Base-by-base conservation (phyloP, 1,139 yeast genomes). In the Lipomyces yarrowii region DNA sequence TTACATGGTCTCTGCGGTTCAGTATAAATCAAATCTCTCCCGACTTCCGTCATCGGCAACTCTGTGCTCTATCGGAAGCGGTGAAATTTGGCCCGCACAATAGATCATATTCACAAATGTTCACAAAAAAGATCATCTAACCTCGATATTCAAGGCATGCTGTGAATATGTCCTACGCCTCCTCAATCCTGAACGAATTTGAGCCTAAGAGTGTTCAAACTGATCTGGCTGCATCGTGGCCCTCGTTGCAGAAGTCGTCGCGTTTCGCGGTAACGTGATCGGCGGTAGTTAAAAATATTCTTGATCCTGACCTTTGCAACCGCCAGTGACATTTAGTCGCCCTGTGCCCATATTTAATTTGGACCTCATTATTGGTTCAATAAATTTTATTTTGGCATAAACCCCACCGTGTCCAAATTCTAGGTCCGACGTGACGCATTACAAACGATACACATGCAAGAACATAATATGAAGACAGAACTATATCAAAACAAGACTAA, bases 221-320 rank as follows among this genome's bases (percentile, higher is more conserved):
- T 18, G 23, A 52, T 64, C 65, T 13, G 67, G 65, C 30, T 62
- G 30, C 51, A 64, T 30, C 52, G 62, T 64, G 46, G 65, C 65
- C 0, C 67, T 63, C 35, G 30, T 26, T 46, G 57, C 7, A 64
- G 61, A 2, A 62, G 52, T n/a, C 23, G 67, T 64, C n/a, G 67
- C 56, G 59, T 62, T 62, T n/a, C 18, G 65, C 67, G 7, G 63
- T 59, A 18, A 64, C 67, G 11, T 62, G 57, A 21, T 65, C 67
- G 10, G 67, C 59, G 3, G 67, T 62, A 56, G 62, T 42, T 3
- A 61, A 55, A 23, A 64, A n/a, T 42, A 53, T 64, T 64, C 32
- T 59, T 59, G 60, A 23, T 59, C 67, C 67, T 62, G 21, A 64
- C 3, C 30, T 26, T 26, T 26, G 30, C 3, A 26, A 26, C 30